phyloP scores from a whole-genome alignment of 2,329 filamentous ascomycete genomes.

The Orbilia javanica region DNA sequence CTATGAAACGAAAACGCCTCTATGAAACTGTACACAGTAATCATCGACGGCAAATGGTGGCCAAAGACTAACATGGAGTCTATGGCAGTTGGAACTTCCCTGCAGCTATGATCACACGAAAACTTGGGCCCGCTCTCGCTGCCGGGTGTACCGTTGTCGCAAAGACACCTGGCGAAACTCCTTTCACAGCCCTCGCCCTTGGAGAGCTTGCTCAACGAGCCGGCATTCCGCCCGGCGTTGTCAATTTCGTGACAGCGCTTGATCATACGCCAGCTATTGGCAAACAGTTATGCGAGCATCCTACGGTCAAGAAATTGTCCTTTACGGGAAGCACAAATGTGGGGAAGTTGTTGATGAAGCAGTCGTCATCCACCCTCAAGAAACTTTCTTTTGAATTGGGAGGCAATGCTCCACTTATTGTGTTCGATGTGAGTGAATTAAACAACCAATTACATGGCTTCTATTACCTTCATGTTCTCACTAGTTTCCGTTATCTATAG shows the following conservation, averaged over 20 bases:
- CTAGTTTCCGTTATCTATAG: slow-evolving; percentile 35
- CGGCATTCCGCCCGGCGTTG: slow-evolving; percentile 88
- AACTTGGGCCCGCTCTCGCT: slow-evolving; percentile 80
- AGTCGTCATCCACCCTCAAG: slow-evolving; percentile 85
- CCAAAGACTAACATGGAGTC: slow-evolving; percentile 29
- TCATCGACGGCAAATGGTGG: slow-evolving; percentile 17
- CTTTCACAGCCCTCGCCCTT: slow-evolving; percentile 87
- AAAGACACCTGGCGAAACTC: slow-evolving; percentile 92
- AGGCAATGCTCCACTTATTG: slow-evolving; percentile 95
- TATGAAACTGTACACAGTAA: slow-evolving; percentile 22
- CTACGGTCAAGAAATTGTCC: slow-evolving; percentile 86
- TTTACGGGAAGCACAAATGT: slow-evolving; percentile 86
- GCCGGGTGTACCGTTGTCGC: slow-evolving; percentile 95
- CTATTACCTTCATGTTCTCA: slow-evolving; percentile 19
- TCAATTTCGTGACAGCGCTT: slow-evolving; percentile 86
- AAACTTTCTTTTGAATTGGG: slow-evolving; percentile 90
- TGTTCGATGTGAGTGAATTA: slow-evolving; percentile 75
- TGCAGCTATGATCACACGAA: slow-evolving; percentile 79
- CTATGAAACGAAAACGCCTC: slow-evolving; percentile 32
- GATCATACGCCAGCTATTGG: slow-evolving; percentile 85
- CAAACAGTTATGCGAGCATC: slow-evolving; percentile 79
- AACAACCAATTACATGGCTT: slow-evolving; percentile 29
- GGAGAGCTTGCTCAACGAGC: slow-evolving; percentile 88
- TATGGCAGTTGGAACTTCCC: slow-evolving; percentile 81
- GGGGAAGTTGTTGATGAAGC: slow-evolving; percentile 85